Evolutionary conservation across 1,284 basidiomycete genomes (phyloP), one percentile per base, ranked within the genome.

Genomic region (Porogramme epimiltina): DNA sequence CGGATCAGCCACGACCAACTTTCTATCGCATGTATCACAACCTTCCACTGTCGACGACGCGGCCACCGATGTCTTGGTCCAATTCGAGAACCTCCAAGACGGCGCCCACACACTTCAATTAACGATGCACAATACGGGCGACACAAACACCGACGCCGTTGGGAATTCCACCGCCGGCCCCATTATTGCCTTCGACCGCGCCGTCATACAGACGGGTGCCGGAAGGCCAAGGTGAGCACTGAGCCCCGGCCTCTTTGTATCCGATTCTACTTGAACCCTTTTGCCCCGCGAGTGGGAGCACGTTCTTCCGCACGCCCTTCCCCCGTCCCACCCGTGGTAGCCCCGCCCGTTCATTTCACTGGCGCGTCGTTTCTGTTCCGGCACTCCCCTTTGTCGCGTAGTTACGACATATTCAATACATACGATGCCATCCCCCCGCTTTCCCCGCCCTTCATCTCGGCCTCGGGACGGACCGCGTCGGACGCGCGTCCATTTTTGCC

Each of bases 1-100:
- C 42, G 65, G 66, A 25, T 60, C 58, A 8, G 46, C 63, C 6
- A 67, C 66, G n/a, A 67, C 65, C 11, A 66, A 66, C 52, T 68
- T 58, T 45, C 54, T 56, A 19, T 63, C 61, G 24, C 47, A 54
- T 9, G 33, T 65, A 6, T 59, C 61, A 16, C 16, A 41, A 5
- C 15, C 56, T 11, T 41, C 62, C 4, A 54, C 61, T 16, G 60
- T 64, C 10, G 24, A 62, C 20, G 54, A 59, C 22, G 55, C 62
- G 6, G 48, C 60, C 10, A 62, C 47, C 28, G 61, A 65, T 42
- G 48, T 70, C 23, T 61, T 72, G 20, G 67, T 62, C 1, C 55
- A 63, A 18, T 66, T 72, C 47, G 50, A 56, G 19, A 64, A 64
- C 37, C 58, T 72, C n/a, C 45, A 56, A 28, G 61, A 66, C 45